Base-by-base conservation (phyloP, 108 stramenopile species). In the Nitzschia inconspicua region DNA sequence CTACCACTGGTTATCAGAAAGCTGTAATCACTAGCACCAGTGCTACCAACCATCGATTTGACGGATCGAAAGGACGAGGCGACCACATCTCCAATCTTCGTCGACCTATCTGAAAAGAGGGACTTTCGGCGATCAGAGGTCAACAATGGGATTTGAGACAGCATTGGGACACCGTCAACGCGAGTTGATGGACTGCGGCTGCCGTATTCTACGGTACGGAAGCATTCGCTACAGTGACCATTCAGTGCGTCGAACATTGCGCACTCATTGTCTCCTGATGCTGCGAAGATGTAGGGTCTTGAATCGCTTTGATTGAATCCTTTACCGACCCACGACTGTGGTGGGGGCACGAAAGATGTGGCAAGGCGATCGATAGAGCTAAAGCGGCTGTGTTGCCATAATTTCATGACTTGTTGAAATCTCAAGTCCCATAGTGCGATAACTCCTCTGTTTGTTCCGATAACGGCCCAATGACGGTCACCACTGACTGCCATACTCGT, bases 1-100 rank as follows among this genome's bases (percentile, higher is more conserved):
- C 82, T 79, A 2, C 95, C 95, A 26, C 96, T 95, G 39, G 97
- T 96, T 39, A 96, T 70, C 22, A 98, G 57, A 58, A 90, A 95
- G 48, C 79, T 75, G 18, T 80, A 72, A 37, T 83, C 79, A 43
- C 62, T 60, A 10, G 63, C 68, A 24, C 77, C 83, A 49, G 89
- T 85, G 53, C 87, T 82, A 6, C 92, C 92, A 37, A 88, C 82
- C 67, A 96, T 71, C 16, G 86, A 77, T 69, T 82, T 84, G 25
- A 94, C 68, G 3, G 70, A 73, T 6, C 46, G 63, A 51, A 58
- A 64, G 9, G 63, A 58, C 22, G 57, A 57, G 0, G 47, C 23
- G 3, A 62, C 35, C 5, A 34, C n/a, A 18, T 56, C 41, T n/a
- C 63, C 57, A 1, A 51, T 44, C 19, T 48, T 56, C 44, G 24